phyloP scores from a whole-genome alignment of 1,284 basidiomycete species.

The Rhodotorula sp. region DNA sequence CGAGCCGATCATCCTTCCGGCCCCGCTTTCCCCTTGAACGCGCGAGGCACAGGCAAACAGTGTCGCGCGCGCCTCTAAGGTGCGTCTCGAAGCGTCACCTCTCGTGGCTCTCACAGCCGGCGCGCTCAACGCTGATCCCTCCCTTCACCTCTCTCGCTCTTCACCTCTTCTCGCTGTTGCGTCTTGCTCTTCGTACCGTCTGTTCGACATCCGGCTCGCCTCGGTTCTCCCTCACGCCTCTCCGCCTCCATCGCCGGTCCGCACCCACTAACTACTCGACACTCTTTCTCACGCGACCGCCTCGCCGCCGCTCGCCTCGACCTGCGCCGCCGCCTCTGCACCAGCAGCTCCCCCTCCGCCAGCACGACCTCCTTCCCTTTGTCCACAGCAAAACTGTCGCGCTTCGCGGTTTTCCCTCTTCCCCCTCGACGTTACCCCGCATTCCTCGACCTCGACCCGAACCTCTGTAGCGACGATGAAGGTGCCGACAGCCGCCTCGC shows the following conservation, averaged over 20 bases:
- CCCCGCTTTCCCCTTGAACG: too few relatives aligned
- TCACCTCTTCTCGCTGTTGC: not conserved
- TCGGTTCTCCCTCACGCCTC: not conserved
- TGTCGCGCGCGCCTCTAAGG: constrained; percentile 5
- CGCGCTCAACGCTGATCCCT: not conserved
- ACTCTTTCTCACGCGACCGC: constrained; percentile 2
- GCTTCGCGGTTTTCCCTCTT: not conserved
- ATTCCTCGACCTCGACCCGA: constrained; percentile 13
- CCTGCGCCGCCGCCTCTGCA: not conserved
- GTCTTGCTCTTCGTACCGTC: not conserved
- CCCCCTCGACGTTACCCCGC: constrained; percentile 3
- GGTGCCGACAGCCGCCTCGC: constrained; percentile 11
- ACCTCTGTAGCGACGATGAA: constrained; percentile 15
- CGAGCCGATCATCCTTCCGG: too few relatives aligned
- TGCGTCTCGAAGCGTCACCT: constrained; percentile 1
- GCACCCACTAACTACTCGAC: not conserved
- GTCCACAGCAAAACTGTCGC: constrained; percentile 2
- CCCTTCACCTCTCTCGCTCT: not conserved
- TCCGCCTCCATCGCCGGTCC: not conserved
- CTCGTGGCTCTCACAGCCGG: not conserved
- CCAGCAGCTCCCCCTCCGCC: not conserved
- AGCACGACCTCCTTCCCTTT: not conserved
- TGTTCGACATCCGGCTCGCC: not conserved
- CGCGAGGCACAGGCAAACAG: too few relatives aligned
- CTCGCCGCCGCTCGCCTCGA: not conserved